phyloP scores from a whole-genome alignment of 495 filamentous ascomycete species.

The Talaromyces proteolyticus region DNA sequence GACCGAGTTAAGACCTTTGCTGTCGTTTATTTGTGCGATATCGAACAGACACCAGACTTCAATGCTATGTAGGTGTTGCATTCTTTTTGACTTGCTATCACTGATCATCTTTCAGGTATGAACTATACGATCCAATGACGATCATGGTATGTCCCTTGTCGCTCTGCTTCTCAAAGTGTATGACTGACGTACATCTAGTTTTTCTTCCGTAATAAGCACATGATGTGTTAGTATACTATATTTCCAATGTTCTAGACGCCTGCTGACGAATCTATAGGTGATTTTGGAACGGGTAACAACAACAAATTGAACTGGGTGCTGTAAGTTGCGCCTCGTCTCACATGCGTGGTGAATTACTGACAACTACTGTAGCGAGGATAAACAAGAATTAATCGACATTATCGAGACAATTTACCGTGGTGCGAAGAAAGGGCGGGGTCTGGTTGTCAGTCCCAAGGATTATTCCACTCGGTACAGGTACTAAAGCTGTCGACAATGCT shows the following conservation, averaged over 20 bases:
- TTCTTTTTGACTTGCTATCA: neutral
- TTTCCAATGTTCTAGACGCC: conserved; percentile 7
- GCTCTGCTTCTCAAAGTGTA: neutral
- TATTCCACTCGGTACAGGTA: conserved; percentile 84
- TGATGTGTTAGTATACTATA: conserved; percentile 57
- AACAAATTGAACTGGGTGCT: conserved; percentile 97
- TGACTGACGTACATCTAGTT: conserved; percentile 34
- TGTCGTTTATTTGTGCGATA: conserved; percentile 94
- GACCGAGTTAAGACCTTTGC: conserved; percentile 51
- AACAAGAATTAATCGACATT: conserved; percentile 98
- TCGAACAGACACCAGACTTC: conserved; percentile 94
- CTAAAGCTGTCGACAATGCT: conserved; percentile 26
- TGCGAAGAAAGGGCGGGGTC: conserved; percentile 91
- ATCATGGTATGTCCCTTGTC: conserved; percentile 44
- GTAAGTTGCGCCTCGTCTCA: conserved; percentile 4
- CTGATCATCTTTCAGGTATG: conserved; percentile 15
- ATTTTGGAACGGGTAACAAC: conserved; percentile 98
- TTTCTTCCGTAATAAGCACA: conserved; percentile 98
- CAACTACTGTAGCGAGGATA: conserved; percentile 59
- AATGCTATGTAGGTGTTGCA: conserved; percentile 69
- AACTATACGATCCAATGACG: conserved; percentile 66
- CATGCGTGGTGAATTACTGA: neutral
- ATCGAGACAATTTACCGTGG: conserved; percentile 97
- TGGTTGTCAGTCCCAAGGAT: conserved; percentile 94
- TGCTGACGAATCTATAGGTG: conserved; percentile 31